Evolutionary conservation across 306 rosid genomes (phyloP), one percentile per base, ranked within the genome.

Genomic region (Inga leiocalycina): DNA sequence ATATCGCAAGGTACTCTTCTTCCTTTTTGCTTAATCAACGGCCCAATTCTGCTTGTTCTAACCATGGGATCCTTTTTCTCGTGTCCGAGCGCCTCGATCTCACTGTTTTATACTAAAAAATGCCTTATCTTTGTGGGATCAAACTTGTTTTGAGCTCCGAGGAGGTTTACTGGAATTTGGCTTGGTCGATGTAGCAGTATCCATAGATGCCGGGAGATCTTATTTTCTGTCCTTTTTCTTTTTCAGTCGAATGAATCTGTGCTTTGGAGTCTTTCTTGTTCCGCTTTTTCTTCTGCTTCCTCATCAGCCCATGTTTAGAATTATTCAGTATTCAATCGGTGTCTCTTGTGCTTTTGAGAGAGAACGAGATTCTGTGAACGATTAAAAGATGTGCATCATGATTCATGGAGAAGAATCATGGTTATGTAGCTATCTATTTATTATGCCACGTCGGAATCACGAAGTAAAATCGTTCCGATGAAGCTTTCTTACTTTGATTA

Each of bases 1-100:
- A 13, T 93, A 91, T 81, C 97, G 98, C 59, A 92, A 91, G 94
- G 98, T 95, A 51, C 30, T 22, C 22, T 67, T 51, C 45, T 76
- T 73, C 67, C 24, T 41, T 64, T 74, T 35, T 14, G 20, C 80
- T 39, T 49, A 39, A 68, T 68, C 27, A 4, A 52, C 19, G 24
- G 10, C 67, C 10, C 44, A 61, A 46, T 77, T 66, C 3, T 66
- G 5, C 46, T 68, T 16, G 0, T 71, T 45, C 44, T 14, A 4
- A 24, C 41, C 17, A 9, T 41, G 17, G 89, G 88, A 73, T 84
- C 89, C 89, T 75, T 4, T 22, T 52, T 49, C 10, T 6, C 10
- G 46, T 27, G 51, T 74, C 76, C 77, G n/a, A 37, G 61, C 59
- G 32, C 76, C 34, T 69, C 17, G 76, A 44, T 48, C 4, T 83